Evolutionary conservation across 441 rosid genomes (phyloP), one percentile per base, ranked within the genome.

Genomic region (Mallotus japonicus): DNA sequence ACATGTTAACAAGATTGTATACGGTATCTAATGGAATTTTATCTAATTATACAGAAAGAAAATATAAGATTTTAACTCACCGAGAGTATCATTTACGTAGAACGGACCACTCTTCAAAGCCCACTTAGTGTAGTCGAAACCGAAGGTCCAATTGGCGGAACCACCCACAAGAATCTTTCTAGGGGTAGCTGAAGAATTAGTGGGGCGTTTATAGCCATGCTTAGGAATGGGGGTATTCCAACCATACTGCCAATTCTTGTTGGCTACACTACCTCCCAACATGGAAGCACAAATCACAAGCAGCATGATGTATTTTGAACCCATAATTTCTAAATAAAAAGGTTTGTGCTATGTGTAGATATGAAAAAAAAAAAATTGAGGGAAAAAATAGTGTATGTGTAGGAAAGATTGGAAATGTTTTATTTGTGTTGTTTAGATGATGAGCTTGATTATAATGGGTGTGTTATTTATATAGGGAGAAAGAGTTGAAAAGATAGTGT

Each of bases 81-180:
- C 96, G 2, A 89, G 82, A n/a, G 85, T 76, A 62, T 90, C 95
- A 42, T 90, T 86, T 55, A 86, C 75, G 65, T 78, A 86, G 66
- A 87, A 88, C 7, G 92, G 89, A 11, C 83, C 86, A 12, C 80
- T 84, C 17, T 82, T 79, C 71, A 76, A 53, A 50, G 95, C 93
- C 97, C 92, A 89, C 0, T 74, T 28, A 37, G 72, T 63, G 60
- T 86, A 72, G 70, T 80, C 73, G 59, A 72, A 57, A 32, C 85
- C 87, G n/a, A 79, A 88, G 20, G 62, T 85, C 95, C 92, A 89
- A 20, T 75, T 70, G 12, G 84, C 78, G 13, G 91, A 83, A 46
- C 90, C 90, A 16, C 92, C 96, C 0, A 87, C 91, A 14, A 75
- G 54, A 65, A 85, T 85, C 74, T 81, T 87, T 1, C 63, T 87